A percentile compares a stretch with the other conserved stretches of the same genome.
Evolutionary conservation across 371 early-diverging fungal species (phyloP).

Genomic region (Mucor lusitanicus): DNA sequence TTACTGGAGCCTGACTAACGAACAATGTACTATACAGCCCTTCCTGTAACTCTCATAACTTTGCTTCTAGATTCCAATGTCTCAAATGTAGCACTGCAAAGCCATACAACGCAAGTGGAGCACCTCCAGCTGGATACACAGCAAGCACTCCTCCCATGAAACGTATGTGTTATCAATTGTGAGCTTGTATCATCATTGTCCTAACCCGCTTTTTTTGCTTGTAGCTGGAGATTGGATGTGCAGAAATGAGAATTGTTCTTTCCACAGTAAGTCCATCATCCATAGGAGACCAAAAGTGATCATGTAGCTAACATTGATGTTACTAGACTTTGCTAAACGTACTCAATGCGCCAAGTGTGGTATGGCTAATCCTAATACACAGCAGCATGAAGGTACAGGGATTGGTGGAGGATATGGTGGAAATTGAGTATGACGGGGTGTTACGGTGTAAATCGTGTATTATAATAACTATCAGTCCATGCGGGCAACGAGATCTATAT

Average conservation of each 20-base stretch:
- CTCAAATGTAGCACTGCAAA: conserved; percentile 55
- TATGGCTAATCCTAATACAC: conserved; percentile 3
- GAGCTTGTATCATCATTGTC: background rate
- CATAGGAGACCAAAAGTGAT: background rate
- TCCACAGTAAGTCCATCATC: conserved; percentile 2
- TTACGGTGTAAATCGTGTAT: background rate
- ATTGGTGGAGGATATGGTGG: conserved; percentile 3
- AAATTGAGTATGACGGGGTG: background rate
- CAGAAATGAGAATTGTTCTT: background rate
- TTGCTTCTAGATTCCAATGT: conserved; percentile 70
- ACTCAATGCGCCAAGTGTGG: conserved; percentile 3
- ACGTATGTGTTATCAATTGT: background rate
- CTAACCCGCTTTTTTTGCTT: background rate
- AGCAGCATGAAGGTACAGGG: background rate
- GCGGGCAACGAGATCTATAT: background rate
- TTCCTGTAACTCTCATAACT: conserved; percentile 65
- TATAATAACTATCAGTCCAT: background rate
- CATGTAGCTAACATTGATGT: background rate
- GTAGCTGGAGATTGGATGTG: conserved; percentile 5
- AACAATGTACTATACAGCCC: conserved; percentile 39
- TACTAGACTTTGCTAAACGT: background rate
- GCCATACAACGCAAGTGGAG: conserved; percentile 26
- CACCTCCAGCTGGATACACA: conserved; percentile 1
- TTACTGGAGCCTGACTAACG: background rate
- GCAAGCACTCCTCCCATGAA: background rate